Percentiles rank a stretch among this genome's conserved stretches.
Conservation (phyloP, 495 filamentous ascomycete species). For the Cenococcum geophilum region DNA sequence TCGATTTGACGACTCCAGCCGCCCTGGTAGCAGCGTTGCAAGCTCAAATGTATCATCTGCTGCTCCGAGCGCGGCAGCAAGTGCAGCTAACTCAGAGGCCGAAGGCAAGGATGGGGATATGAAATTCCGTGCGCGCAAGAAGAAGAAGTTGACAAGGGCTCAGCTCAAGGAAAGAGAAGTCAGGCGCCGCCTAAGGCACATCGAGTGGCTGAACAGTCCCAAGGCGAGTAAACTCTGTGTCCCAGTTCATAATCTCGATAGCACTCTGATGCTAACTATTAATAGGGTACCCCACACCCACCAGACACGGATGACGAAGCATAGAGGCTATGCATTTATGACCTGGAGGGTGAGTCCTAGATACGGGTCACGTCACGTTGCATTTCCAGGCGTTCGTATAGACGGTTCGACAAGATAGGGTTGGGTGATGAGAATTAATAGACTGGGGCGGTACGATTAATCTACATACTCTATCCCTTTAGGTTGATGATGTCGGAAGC, state of each 20-base stretch:
- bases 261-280: slow-evolving; percentile 40
- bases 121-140: slow-evolving; percentile 91
- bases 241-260: not conserved
- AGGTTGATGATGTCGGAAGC: no score
- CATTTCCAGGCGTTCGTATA: no score
- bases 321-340: not conserved
- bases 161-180: slow-evolving; percentile 91
- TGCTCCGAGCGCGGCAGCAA: slow-evolving; percentile 52
- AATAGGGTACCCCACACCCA: slow-evolving; percentile 43
- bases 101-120: slow-evolving; percentile 70
- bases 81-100: slow-evolving; percentile 75
- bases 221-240: slow-evolving; percentile 31
- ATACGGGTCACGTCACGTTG: not conserved
- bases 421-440: no score
- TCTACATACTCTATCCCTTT: no score
- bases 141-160: slow-evolving; percentile 97
- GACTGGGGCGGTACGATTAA: no score
- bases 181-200: slow-evolving; percentile 80
- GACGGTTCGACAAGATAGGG: no score
- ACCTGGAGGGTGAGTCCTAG: not conserved
- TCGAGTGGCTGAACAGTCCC: slow-evolving; percentile 80
- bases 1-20: slow-evolving; percentile 76
- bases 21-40: slow-evolving; percentile 50
- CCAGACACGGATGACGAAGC: slow-evolving; percentile 43
- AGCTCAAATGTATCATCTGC: slow-evolving; percentile 48